A percentile compares a stretch with the other conserved stretches of the same genome.
phyloP scores from a whole-genome alignment of 257 asterid genomes.

The Salvia miltiorrhiza region DNA sequence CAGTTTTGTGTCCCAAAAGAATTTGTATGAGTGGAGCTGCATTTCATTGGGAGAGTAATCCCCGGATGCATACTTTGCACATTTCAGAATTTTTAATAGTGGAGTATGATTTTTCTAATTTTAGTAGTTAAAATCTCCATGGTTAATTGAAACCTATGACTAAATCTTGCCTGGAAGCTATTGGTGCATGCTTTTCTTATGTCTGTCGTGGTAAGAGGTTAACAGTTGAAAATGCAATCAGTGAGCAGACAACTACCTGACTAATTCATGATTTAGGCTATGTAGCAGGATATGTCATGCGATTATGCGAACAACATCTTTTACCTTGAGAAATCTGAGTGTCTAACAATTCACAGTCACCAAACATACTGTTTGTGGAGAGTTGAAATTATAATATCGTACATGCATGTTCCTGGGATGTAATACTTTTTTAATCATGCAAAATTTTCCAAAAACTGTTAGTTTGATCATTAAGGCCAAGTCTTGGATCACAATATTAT shows the following conservation, averaged over 20 bases:
- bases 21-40: neutral
- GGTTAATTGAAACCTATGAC: neutral
- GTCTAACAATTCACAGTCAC: neutral
- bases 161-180: neutral
- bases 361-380: neutral
- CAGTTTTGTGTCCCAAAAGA: neutral
- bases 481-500: neutral
- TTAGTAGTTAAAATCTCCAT: conserved; percentile 8
- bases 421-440: neutral
- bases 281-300: no score
- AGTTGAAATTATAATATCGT: neutral
- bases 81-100: neutral
- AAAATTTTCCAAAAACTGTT: neutral
- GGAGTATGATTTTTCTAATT: neutral
- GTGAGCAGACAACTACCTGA: no score
- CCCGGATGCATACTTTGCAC: neutral
- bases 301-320: no score
- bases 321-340: neutral
- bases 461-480: neutral
- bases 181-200: neutral
- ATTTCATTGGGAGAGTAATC: neutral
- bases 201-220: neutral
- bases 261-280: no score
- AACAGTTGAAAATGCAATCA: neutral
- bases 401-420: neutral